phyloP scores from a whole-genome alignment of 2,329 filamentous ascomycete species.

The Aspergillus piperis region DNA sequence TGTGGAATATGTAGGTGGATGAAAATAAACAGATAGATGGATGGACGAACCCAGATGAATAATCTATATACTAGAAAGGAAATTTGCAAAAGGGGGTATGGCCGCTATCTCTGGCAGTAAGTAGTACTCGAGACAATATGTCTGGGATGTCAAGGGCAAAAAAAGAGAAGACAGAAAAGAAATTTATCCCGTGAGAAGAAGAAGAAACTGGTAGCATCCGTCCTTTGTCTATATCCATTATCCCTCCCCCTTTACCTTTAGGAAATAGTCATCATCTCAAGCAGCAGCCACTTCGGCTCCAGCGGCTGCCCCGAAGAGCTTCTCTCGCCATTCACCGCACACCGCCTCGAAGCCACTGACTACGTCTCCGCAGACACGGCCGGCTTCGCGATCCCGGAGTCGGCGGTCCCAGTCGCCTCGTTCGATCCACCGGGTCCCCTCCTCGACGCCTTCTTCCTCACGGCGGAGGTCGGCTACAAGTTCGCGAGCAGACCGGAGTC shows the following conservation, averaged over 20 bases:
- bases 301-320: slow-evolving; percentile 59
- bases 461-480: slow-evolving; percentile 80
- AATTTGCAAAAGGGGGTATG: slow-evolving; percentile 1
- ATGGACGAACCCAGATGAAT: background rate
- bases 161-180: background rate
- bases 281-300: slow-evolving; percentile 36
- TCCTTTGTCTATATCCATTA: background rate
- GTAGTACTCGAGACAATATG: background rate
- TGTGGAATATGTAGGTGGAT: background rate
- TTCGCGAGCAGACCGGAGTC: slow-evolving; percentile 78
- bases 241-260: background rate
- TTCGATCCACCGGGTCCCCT: slow-evolving; percentile 79
- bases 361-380: slow-evolving; percentile 80
- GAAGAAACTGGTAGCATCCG: background rate
- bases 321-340: slow-evolving; percentile 79
- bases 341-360: slow-evolving; percentile 90
- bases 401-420: slow-evolving; percentile 80
- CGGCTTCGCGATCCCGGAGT: slow-evolving; percentile 75
- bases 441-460: slow-evolving; percentile 79
- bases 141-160: background rate
- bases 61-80: slow-evolving; percentile 12
- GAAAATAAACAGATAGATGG: background rate
- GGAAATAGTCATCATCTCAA: slow-evolving; percentile 17
- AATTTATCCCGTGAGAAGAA: background rate
- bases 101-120: background rate